Percentiles rank a stretch among this genome's conserved stretches.
phyloP scores from a whole-genome alignment of 2,329 filamentous ascomycete genomes.

The Xylariaceae sp. region DNA sequence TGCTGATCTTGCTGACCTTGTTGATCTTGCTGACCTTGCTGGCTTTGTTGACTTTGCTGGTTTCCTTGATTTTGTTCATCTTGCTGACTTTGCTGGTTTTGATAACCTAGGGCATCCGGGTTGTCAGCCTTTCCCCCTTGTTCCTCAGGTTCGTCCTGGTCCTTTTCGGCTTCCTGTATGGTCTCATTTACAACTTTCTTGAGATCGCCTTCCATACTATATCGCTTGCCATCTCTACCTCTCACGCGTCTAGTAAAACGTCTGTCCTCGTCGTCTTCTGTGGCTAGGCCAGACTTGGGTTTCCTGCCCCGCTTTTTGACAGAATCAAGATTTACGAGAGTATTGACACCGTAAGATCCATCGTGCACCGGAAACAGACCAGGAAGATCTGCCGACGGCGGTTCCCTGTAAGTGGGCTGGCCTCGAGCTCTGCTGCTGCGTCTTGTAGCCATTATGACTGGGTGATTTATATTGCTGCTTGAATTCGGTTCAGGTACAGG shows the following conservation, averaged over 20 bases:
- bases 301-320: constrained; percentile 23
- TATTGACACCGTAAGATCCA: constrained; percentile 38
- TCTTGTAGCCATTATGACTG: constrained; percentile 12
- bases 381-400: constrained; percentile 27
- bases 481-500: background rate
- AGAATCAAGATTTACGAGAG: constrained; percentile 27
- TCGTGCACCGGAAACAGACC: constrained; percentile 33
- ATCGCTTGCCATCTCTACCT: constrained; percentile 10
- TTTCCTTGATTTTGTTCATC: background rate
- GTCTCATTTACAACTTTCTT: constrained; percentile 14
- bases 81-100: background rate
- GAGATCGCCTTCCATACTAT: constrained; percentile 27
- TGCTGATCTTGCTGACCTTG: too few species aligned
- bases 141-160: background rate
- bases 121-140: background rate
- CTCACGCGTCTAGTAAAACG: constrained; percentile 14
- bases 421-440: constrained; percentile 13
- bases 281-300: constrained; percentile 11
- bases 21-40: background rate
- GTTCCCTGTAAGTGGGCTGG: constrained; percentile 13
- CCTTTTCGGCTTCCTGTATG: constrained; percentile 22
- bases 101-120: background rate
- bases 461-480: background rate
- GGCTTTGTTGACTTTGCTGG: background rate
- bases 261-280: constrained; percentile 29